Evolutionary conservation across 257 asterid species (phyloP), one percentile per base, ranked within the genome.

Genomic region (Solanum habrochaites): DNA sequence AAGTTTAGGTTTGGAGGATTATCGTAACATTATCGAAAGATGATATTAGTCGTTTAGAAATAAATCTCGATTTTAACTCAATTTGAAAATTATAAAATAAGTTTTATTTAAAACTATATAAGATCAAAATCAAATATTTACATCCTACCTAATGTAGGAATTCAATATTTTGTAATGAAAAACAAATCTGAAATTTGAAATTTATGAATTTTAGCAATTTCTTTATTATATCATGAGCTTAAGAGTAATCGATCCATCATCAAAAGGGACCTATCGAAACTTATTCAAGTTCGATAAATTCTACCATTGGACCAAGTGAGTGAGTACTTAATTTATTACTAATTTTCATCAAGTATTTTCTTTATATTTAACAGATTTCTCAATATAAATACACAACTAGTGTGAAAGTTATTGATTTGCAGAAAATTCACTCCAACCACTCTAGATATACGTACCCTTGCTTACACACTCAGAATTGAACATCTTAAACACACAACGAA

Each of bases 361-460:
- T 23, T 10, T 12, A 12, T 12, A 62, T 11, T 62, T 62, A n/a
- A 11, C 4, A 62, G 3, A 62, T 62, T 62, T 62, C 6, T 62
- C 70, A 62, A 62, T n/a, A 62, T 62, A 23, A 62, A 62, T 62
- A 62, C 8, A 62, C 1, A 1, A 0, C 11, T 0, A 10, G 2
- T 11, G 8, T 1, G 1, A n/a, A n/a, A 62, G 12, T 5, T 4
- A 62, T n/a, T 62, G 0, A 4, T n/a, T 11, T n/a, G 14, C 4
- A 0, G 14, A 1, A 62, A n/a, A n/a, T 11, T 3, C 70, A 11
- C 70, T n/a, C 4, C 6, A 2, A 64, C 0, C 27, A 21, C 0
- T 14, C 12, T 60, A 60, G 1, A 60, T 23, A 27, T 3, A 37
- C 39, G 39, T 37, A n/a, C 16, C 70, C 31, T n/a, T 62, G 15